These are phyloP conservation scores for Nakaseomyces nivariensis DNA, from an alignment of 1,139 yeast species.

Conservation along the genomic window DNA sequence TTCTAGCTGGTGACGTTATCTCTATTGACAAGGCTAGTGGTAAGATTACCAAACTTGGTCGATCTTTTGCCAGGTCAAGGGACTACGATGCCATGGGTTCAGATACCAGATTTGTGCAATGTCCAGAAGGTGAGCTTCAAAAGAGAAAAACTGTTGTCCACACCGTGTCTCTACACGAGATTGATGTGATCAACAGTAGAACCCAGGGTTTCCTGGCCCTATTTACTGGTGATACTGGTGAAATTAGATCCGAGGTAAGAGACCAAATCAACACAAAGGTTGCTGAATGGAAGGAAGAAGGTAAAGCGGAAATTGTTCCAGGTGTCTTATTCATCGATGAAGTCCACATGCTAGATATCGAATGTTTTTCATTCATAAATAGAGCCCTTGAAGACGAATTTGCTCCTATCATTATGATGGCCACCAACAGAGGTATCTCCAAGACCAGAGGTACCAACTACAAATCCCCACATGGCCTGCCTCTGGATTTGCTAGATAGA, in stretches of 20 bases:
- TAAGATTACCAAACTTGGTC: conserved; percentile 84
- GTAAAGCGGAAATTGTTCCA: conserved; percentile 97
- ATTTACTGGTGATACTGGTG: conserved; percentile 97
- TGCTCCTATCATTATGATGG: conserved; percentile 97
- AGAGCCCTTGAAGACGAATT: conserved; percentile 95
- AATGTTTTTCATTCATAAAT: conserved; percentile 90
- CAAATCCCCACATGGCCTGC: conserved; percentile 94
- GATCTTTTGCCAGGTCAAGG: conserved; percentile 90
- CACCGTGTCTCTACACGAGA: conserved; percentile 92
- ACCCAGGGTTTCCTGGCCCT: conserved; percentile 96
- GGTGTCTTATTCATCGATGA: conserved; percentile 97
- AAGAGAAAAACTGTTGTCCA: conserved; percentile 92
- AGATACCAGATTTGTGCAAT: conserved; percentile 92
- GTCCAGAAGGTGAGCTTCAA: conserved; percentile 98
- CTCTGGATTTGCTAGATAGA: conserved; percentile 88
- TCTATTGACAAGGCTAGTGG: conserved; percentile 95
- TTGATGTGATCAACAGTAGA: conserved; percentile 95
- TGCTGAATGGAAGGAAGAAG: conserved; percentile 99
- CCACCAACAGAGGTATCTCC: conserved; percentile 91
- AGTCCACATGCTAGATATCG: conserved; percentile 97
- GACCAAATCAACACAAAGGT: conserved; percentile 96
- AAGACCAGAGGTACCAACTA: conserved; percentile 88
- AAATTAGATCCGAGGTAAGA: conserved; percentile 88
- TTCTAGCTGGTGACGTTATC: conserved; percentile 94
- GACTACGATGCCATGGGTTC: conserved; percentile 99